Conservation (phyloP, 2,329 filamentous ascomycete genomes). For the Myriosclerotinia duriaeana region DNA sequence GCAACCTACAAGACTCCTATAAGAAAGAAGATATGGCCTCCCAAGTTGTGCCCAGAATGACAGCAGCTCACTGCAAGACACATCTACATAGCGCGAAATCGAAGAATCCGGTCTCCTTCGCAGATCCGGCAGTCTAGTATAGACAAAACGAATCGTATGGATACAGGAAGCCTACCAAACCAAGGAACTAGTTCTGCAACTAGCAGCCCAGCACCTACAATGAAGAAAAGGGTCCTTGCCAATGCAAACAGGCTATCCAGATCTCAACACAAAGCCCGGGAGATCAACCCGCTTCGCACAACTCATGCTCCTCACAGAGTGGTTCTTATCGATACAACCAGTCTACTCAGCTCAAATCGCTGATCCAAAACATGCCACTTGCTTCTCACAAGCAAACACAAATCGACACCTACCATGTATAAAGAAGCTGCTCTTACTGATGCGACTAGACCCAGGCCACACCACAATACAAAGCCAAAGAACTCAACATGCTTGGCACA, state of each 20-base stretch:
- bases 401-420: too few relatives aligned
- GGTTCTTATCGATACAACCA: not conserved
- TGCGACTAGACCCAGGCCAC: too few relatives aligned
- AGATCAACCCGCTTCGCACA: not conserved
- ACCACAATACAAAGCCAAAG: not conserved
- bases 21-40: not conserved
- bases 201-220: not conserved
- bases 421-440: too few relatives aligned
- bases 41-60: not conserved
- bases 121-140: too few relatives aligned
- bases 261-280: not conserved
- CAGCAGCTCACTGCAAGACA: not conserved
- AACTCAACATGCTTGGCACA: not conserved
- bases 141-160: accelerated
- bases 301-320: not conserved
- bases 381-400: not conserved
- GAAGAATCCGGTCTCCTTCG: not conserved
- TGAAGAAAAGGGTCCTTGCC: not conserved
- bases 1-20: not conserved
- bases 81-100: not conserved
- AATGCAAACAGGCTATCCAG: not conserved
- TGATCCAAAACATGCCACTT: not conserved
- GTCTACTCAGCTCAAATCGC: not conserved
- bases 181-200: not conserved
- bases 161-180: not conserved